Base-by-base conservation (phyloP, 495 filamentous ascomycete species). In the Chlorociboria aeruginascens region DNA sequence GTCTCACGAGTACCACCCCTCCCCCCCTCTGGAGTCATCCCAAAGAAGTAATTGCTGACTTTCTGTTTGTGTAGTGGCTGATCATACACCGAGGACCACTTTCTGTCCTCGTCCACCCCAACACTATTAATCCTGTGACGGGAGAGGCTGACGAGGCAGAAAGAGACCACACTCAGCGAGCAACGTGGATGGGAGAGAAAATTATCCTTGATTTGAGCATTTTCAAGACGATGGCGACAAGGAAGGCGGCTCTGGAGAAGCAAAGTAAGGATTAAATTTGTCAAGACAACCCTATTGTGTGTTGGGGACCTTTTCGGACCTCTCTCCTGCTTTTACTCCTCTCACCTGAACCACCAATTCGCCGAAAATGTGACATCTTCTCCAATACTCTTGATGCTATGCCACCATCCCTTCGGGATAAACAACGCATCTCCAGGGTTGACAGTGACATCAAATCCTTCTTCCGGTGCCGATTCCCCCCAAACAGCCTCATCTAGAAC, bases 381-480 rank as follows among this genome's bases (percentile, higher is more conserved):
- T 11, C 81, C 84, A 43, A 78, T 56, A 16, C 89, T 86, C 57
- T 77, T 82, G 43, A 98, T 78, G 59, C 85, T 88, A 73, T 98
- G 92, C 92, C 92, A 98, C 88, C 89, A 98, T 10, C 86, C 87
- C 50, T 76, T 79, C 0, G 90, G 92, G 46, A 98, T 89, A 60
- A 90, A 96, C 37, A 97, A 49, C 0, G 71, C 79, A 69, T 96
- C 89, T 0, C 84, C 81, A 11, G 71, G 65, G 2, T 63, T 60
- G 31, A 95, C 55, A n/a, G 55, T 47, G 9, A 72, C 81, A 53
- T 92, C 79, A 51, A 65, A 70, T 4, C 71, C 72, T 30, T 56
- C 50, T 56, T 31, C 43, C 33, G 3, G 61, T 2, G 53, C 63
- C 1, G 51, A 49, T 17, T 63, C 57, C 1, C 64, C 69, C 92